Conservation (phyloP, 495 filamentous ascomycete genomes). For the Talaromyces adpressus region DNA sequence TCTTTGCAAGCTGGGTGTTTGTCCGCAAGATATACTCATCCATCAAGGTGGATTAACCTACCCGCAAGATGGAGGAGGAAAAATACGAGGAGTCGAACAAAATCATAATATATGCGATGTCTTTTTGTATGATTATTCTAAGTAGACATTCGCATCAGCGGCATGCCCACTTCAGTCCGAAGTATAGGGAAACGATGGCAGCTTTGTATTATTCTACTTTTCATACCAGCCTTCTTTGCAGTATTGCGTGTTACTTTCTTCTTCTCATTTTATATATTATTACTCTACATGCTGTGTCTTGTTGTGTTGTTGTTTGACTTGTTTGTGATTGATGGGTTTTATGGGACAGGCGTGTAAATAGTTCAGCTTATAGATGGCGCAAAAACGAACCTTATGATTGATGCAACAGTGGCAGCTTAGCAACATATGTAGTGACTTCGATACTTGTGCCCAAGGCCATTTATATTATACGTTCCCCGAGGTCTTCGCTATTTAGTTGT, state of each 20-base stretch:
- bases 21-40: slow-evolving; percentile 88
- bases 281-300: neutral
- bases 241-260: neutral
- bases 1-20: slow-evolving; percentile 90
- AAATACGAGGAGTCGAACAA: neutral
- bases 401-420: neutral
- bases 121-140: neutral
- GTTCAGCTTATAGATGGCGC: neutral
- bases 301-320: neutral
- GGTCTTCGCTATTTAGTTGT: too few relatives aligned
- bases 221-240: neutral
- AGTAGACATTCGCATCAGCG: neutral
- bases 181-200: neutral
- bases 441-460: too few relatives aligned
- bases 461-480: too few relatives aligned
- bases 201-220: neutral
- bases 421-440: too few relatives aligned
- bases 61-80: neutral
- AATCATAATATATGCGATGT: neutral
- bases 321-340: neutral
- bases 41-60: slow-evolving; percentile 82
- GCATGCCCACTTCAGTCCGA: neutral
- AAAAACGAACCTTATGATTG: neutral
- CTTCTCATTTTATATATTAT: neutral
- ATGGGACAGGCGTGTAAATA: slow-evolving; percentile 1